Conservation (phyloP, 139 green algal species). For the Micromonas pusilla region DNA sequence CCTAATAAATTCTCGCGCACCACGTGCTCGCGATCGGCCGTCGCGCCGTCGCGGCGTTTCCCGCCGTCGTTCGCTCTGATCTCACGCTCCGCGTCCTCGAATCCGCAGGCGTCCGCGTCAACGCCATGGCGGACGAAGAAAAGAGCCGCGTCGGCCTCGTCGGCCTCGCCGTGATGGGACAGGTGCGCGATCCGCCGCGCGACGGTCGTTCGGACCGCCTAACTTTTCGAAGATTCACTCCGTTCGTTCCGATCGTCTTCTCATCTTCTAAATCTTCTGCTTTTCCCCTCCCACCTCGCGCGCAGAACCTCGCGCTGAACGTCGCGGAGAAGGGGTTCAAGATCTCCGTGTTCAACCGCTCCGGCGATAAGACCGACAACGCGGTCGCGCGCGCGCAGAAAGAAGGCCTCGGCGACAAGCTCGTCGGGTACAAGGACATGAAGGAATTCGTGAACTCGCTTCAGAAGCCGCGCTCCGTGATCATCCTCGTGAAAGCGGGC, state of each 20-base stretch:
- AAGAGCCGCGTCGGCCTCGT: slow-evolving; percentile 67
- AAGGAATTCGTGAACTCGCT: slow-evolving; percentile 89
- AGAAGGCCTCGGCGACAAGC: slow-evolving; percentile 72
- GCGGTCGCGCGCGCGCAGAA: slow-evolving; percentile 82
- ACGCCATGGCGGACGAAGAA: not conserved
- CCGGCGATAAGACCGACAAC: slow-evolving; percentile 87
- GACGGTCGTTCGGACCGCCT: too few relatives aligned
- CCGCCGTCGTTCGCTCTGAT: not conserved
- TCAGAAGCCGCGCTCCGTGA: slow-evolving; percentile 85
- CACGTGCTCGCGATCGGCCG: too few relatives aligned
- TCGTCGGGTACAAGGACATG: slow-evolving; percentile 84
- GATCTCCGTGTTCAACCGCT: slow-evolving; percentile 96
- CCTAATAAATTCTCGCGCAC: too few relatives aligned
- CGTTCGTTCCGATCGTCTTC: too few relatives aligned
- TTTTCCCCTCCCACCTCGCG: not conserved
- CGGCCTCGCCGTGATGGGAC: slow-evolving; percentile 96
- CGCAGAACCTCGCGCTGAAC: slow-evolving; percentile 97
- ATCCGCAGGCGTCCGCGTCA: not conserved
- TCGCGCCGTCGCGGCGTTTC: too few relatives aligned
- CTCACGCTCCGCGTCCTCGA: not conserved
- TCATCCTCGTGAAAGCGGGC: slow-evolving; percentile 97
- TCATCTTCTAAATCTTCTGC: too few relatives aligned
- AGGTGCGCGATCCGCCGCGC: slow-evolving; percentile 66
- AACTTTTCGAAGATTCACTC: too few relatives aligned
- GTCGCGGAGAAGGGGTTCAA: slow-evolving; percentile 95